Base-by-base conservation (phyloP, 768 basidiomycete species). In the Cystofilobasidium capitatum region DNA sequence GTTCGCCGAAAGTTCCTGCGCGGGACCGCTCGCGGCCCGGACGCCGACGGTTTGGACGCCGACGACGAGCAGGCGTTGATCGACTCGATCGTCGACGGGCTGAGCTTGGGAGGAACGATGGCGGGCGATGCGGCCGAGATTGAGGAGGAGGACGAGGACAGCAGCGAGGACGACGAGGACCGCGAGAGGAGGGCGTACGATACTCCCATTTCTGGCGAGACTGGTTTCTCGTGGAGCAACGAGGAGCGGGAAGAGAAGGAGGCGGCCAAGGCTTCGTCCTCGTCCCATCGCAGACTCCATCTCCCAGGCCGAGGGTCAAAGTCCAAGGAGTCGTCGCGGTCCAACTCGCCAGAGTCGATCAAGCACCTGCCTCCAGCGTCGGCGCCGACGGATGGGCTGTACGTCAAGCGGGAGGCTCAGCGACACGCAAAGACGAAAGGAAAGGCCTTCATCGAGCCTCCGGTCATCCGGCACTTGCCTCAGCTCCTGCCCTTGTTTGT, bases 11-110 rank as follows among this genome's bases (percentile, higher is more conserved):
- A 92, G 44, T 92, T 99, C 76, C 84, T 85, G 49, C 83, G 83
- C 64, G 77, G 77, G 33, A 73, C 76, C 35, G 57, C 42, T 13
- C 9, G 39, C 4, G 47, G 49, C 33, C 76, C 78, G 64, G 77
- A 78, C 74, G 77, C 77, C 61, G 84, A 71, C 1, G 84, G 86
- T 69, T 6, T 7, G 9, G 51, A 55, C 29, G 84, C 83, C 1
- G 88, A 89, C 74, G 90, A 96, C 70, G 88, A 91, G 73, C 87
- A 87, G n/a, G 85, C 82, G 20, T 80, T 98, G 44, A 85, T 98
- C 55, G 83, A 89, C 70, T 84, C 86, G 57, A 84, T 97, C 37
- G 85, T 92, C 60, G 83, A 82, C 22, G 89, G 91, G 72, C 81
- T 98, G 59, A 85, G 84, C 75, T 86, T 98, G 70, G 85, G 88